These are phyloP conservation scores for Russula lepida DNA, from an alignment of 768 basidiomycete species.

Conservation along the genomic window DNA sequence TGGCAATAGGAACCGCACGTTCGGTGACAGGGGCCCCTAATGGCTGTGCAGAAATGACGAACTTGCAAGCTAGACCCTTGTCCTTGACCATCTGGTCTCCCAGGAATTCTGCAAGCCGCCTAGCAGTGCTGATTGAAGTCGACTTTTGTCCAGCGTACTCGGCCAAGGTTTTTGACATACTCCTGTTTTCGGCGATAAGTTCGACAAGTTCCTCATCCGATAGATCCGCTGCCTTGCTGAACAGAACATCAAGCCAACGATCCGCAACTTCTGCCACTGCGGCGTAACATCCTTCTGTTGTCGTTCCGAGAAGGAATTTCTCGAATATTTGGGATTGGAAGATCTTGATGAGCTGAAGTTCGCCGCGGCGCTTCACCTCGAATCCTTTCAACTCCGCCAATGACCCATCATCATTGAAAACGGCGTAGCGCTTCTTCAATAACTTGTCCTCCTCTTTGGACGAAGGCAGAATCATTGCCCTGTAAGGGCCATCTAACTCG, in stretches of 20 bases:
- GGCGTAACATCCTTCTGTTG: conserved; percentile 91
- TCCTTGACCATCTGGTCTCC: conserved; percentile 99
- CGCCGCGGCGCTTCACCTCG: conserved; percentile 96
- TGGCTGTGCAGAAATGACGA: conserved; percentile 95
- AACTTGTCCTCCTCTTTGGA: conserved; percentile 99
- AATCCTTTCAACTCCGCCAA: conserved; percentile 99
- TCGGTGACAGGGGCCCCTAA: conserved; percentile 93
- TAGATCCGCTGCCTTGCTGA: conserved; percentile 74
- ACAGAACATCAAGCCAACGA: conserved; percentile 96
- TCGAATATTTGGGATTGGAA: conserved; percentile 99
- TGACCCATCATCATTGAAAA: conserved; percentile 95
- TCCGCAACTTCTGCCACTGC: conserved; percentile 91
- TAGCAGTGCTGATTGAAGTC: conserved; percentile 95
- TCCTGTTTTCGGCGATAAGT: conserved; percentile 96
- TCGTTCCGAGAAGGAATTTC: conserved; percentile 88
- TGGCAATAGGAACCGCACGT: conserved; percentile 92
- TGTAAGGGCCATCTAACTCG: conserved; percentile 97
- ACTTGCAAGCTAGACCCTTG: conserved; percentile 97
- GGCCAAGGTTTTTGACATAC: conserved; percentile 93
- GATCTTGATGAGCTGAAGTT: conserved; percentile 97
- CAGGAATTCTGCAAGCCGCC: conserved; percentile 90
- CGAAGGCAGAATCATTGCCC: conserved; percentile 97
- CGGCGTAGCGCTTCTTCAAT: conserved; percentile 97
- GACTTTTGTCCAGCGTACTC: conserved; percentile 97
- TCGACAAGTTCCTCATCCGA: conserved; percentile 91